Evolutionary conservation across 2,329 filamentous ascomycete genomes (phyloP).

Genomic region (Fusarium beomiforme): DNA sequence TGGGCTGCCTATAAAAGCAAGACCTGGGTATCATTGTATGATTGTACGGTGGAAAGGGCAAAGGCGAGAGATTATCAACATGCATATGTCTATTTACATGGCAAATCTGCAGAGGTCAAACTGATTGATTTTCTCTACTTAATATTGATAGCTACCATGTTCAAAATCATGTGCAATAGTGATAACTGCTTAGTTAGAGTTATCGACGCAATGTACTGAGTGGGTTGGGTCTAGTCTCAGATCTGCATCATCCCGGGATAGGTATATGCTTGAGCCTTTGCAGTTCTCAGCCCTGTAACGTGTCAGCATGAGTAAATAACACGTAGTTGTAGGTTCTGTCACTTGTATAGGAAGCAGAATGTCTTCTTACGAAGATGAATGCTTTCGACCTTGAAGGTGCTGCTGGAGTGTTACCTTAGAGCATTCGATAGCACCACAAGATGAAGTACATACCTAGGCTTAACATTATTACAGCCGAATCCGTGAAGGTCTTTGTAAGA

Average conservation of each 20-base stretch:
- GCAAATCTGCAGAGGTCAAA: too few species aligned
- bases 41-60: background rate
- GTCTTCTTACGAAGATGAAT: background rate
- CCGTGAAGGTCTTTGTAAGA: background rate
- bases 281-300: fast-evolving
- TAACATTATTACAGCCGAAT: background rate
- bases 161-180: fast-evolving
- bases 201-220: background rate
- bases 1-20: too few species aligned
- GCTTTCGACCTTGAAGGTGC: background rate
- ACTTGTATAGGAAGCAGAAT: background rate
- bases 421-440: too few species aligned
- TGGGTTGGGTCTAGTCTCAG: background rate
- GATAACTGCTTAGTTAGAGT: background rate
- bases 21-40: too few species aligned
- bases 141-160: background rate
- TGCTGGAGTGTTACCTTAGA: fast-evolving
- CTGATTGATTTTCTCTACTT: too few species aligned
- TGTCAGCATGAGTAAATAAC: fast-evolving
- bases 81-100: too few species aligned
- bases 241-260: background rate
- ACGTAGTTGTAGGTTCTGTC: fast-evolving
- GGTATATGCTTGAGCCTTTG: background rate
- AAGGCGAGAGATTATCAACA: too few species aligned
- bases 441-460: background rate